These are phyloP conservation scores for Mycena venus DNA, from an alignment of 768 basidiomycete genomes.

Conservation along the genomic window DNA sequence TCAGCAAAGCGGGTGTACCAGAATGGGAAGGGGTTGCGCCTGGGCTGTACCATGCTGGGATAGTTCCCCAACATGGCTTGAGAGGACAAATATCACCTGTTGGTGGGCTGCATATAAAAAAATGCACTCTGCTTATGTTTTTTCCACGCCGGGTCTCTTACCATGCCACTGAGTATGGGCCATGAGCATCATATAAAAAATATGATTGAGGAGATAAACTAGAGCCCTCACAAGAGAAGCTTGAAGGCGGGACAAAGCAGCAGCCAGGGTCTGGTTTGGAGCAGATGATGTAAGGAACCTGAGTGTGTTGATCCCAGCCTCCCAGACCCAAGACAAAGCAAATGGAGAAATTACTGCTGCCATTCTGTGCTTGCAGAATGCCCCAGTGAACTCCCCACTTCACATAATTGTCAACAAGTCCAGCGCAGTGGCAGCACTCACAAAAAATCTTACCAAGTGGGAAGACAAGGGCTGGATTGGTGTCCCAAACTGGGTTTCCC, in stretches of 20 bases:
- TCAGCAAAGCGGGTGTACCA: constrained; percentile 10
- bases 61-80: neutral
- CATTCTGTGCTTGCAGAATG: no score
- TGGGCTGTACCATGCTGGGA: constrained; percentile 8
- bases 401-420: no score
- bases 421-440: no score
- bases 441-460: no score
- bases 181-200: neutral
- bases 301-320: no score
- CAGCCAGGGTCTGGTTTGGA: no score
- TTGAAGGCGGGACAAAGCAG: neutral
- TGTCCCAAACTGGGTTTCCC: no score
- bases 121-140: neutral
- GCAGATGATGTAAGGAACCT: no score
- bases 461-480: no score
- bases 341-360: no score
- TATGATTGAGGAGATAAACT: neutral
- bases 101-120: neutral
- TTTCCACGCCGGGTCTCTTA: neutral
- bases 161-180: neutral
- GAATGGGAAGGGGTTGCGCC: constrained; percentile 5
- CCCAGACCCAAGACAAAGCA: no score
- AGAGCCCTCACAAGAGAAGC: neutral
- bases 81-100: neutral
- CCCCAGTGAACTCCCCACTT: no score